A percentile compares a stretch with the other conserved stretches of the same genome.
phyloP scores from a whole-genome alignment of 176 grass and related monocot genomes.

The Urochloa ruziziensis region DNA sequence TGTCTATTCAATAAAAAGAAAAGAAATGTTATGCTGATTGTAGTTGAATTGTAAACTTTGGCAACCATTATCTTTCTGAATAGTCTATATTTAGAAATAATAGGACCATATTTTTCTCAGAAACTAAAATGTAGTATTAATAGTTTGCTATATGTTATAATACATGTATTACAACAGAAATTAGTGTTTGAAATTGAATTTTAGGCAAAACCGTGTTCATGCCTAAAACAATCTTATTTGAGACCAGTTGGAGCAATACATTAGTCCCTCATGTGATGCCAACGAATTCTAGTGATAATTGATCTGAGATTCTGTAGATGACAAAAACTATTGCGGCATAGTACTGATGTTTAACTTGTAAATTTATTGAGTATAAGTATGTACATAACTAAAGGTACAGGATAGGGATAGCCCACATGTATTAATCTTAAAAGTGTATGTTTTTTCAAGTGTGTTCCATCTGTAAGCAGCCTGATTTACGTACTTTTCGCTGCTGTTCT shows the following conservation, averaged over 20 bases:
- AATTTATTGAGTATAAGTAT: not conserved
- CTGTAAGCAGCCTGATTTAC: not conserved
- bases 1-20: not conserved
- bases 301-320: not conserved
- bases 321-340: not conserved
- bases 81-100: not conserved
- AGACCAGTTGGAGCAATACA: not conserved
- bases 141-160: not conserved
- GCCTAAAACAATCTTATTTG: not conserved
- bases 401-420: not conserved
- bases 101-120: not conserved
- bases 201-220: not conserved
- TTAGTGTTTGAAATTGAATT: not conserved
- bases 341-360: not conserved
- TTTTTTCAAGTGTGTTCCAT: not conserved
- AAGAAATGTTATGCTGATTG: not conserved
- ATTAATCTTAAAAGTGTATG: not conserved
- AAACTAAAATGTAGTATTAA: no score
- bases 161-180: not conserved
- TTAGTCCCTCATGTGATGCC: not conserved
- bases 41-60: not conserved
- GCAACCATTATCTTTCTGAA: not conserved
- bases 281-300: not conserved
- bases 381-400: constrained; percentile 4
- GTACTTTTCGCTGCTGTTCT: not conserved